Base-by-base conservation (phyloP, 2,329 filamentous ascomycete genomes). In the Epichloe uncinata region DNA sequence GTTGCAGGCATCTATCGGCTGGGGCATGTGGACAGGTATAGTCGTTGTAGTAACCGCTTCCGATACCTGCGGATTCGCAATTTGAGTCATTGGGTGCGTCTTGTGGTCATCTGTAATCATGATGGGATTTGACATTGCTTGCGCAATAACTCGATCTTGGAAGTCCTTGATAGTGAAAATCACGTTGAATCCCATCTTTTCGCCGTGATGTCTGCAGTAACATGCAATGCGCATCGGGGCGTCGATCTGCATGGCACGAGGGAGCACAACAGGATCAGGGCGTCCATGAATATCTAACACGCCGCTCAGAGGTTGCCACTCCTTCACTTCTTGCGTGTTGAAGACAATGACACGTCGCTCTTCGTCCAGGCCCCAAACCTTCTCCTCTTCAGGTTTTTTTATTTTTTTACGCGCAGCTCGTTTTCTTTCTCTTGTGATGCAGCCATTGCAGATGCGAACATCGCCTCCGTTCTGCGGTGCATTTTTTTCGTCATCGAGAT, bases 61-160 rank as follows among this genome's bases (percentile, higher is more conserved):
- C 5, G 61, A 58, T 45, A 63, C 52, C n/a, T 57, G 55, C 38
- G 61, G 62, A 15, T 60, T 52, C 6, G 56, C 52, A 5, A 58
- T 45, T 35, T 64, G 60, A 5, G 63, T 56, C 51, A 62, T 61
- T 4, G 63, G 61, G 58, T 87, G 85, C 7, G 88, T 95, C 70
- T 97, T 97, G 71, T 97, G 91, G 61, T 98, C 91, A 63, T 98
- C 91, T 1, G 93, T 97, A 55, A 97, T 96, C 78, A 96, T 91
- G 56, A 97, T 95, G 0, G 88, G 86, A 50, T 84, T 82, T 18
- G 87, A 88, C 56, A 95, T 84, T 48, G 82, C 81, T 67, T 98
- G 91, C 6, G 88, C 86, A 42, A 97, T 71, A 34, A 95, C 71
- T 42, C 81, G 81, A 58, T 83, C 85, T 55, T 80, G 71, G 61